These are phyloP conservation scores for Laguncularia racemosa DNA, from an alignment of 345 rosid species.

Conservation along the genomic window DNA sequence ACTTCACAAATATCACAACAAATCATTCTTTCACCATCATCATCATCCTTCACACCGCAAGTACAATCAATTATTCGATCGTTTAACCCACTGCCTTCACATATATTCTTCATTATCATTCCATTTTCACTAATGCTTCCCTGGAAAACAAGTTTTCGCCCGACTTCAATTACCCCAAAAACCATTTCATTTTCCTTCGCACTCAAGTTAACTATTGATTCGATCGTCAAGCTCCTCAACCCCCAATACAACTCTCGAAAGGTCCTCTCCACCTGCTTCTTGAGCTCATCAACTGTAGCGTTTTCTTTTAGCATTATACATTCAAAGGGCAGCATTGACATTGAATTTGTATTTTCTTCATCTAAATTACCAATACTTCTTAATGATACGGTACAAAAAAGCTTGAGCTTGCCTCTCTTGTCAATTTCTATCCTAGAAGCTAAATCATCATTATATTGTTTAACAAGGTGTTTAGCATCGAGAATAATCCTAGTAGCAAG, in stretches of 20 bases:
- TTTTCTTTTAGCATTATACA: conserved; percentile 45
- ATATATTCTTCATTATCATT: conserved; percentile 12
- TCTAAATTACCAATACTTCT: conserved; percentile 16
- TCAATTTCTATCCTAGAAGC: conserved; percentile 20
- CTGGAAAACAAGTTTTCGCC: conserved; percentile 36
- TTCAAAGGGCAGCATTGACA: conserved; percentile 47
- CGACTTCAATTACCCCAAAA: conserved; percentile 32
- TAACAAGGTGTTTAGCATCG: conserved; percentile 59
- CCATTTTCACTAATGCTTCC: conserved; percentile 32
- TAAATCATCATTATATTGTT: conserved; percentile 40
- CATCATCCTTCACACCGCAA: conserved; percentile 76
- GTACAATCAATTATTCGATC: conserved; percentile 40
- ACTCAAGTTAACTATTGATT: conserved; percentile 33
- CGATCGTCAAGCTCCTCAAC: conserved; percentile 35
- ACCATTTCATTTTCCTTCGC: conserved; percentile 31
- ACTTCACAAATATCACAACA: conserved; percentile 83
- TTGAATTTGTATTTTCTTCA: conserved; percentile 5
- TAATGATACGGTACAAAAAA: conserved; percentile 46
- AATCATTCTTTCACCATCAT: conserved; percentile 82
- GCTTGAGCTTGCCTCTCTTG: conserved; percentile 33
- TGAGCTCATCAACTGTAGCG: conserved; percentile 60
- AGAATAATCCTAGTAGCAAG: conserved; percentile 60
- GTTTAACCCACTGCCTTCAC: conserved; percentile 19
- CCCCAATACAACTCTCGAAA: conserved; percentile 76
- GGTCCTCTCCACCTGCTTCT: conserved; percentile 44